These are phyloP conservation scores for Pichia terricola DNA, from an alignment of 1,139 yeast species.

Conservation along the genomic window DNA sequence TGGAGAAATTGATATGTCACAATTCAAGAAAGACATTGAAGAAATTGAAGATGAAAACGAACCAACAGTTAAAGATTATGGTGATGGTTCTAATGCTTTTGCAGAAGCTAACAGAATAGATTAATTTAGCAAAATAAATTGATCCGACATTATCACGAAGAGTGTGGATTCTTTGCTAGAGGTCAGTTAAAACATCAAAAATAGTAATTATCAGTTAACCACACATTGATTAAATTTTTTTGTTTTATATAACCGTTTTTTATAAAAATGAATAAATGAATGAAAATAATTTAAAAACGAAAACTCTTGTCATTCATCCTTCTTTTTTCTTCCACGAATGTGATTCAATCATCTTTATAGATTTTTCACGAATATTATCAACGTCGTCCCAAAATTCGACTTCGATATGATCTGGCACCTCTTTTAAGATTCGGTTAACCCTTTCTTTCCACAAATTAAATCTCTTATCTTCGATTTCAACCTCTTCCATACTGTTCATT, in stretches of 20 bases:
- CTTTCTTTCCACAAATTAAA: slow-evolving; percentile 44
- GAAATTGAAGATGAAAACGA: slow-evolving; percentile 29
- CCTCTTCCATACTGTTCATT: background rate
- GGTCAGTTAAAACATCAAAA: background rate
- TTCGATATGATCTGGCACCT: slow-evolving; percentile 29
- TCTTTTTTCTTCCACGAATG: background rate
- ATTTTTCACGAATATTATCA: slow-evolving; percentile 21
- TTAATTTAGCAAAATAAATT: background rate
- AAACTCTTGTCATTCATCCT: no score
- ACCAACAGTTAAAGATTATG: slow-evolving; percentile 44
- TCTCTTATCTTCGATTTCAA: slow-evolving; percentile 28
- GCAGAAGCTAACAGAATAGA: slow-evolving; percentile 22
- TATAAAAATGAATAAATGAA: no score
- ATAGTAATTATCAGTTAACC: background rate
- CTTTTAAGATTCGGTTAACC: slow-evolving; percentile 30
- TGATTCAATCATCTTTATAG: slow-evolving; percentile 10
- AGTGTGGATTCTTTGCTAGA: slow-evolving; percentile 16
- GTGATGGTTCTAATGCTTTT: slow-evolving; percentile 37
- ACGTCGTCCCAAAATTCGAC: slow-evolving; percentile 26
- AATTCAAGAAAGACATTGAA: slow-evolving; percentile 42
- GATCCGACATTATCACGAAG: slow-evolving; percentile 5
- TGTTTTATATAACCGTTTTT: background rate
- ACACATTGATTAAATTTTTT: background rate
- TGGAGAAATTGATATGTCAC: slow-evolving; percentile 65
- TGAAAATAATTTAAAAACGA: no score